Evolutionary conservation across 192 early-diverging fungal species (phyloP), one percentile per base, ranked within the genome.

Genomic region (Pilaira anomala): DNA sequence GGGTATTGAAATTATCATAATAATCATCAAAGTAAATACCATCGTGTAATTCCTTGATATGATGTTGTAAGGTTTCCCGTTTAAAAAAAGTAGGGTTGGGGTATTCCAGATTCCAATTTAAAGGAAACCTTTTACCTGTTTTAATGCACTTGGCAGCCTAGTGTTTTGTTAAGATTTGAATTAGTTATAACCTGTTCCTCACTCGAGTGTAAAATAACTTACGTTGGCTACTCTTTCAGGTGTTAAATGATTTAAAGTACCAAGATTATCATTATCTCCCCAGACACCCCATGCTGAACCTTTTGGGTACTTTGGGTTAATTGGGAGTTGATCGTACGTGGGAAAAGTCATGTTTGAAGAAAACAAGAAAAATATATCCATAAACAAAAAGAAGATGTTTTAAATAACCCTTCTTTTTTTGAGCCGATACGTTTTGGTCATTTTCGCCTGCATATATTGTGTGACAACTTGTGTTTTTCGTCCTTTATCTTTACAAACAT

Each of bases 31-130:
- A 63, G 8, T 16, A 36, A 33, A 22, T 0, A 42, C 42, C 48
- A 13, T 45, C 45, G 1, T 5, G 16, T 5, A 49, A 26, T 18
- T 25, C 42, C 18, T 66, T 58, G 26, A 69, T 26, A 8, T 12
- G n/a, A 19, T 69, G 67, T 1, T 56, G 46, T 24, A 62, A 28
- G 1, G 28, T 42, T 28, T 51, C 26, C n/a, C 67, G 60, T 13
- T 26, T 39, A 36, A 71, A 60, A 19, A 65, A 36, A 3, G 42
- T 30, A 42, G 28, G 36, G 3, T 44, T 48, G 19, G 65, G 65
- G 2, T 48, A 49, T 45, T 72, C 64, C 44, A 72, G 48, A 6
- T 29, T 22, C 65, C 70, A 72, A 22, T 72, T 72, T n/a, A 67
- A 11, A 21, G 71, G 60, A 13, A 72, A 72, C 3, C 62, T 18